Conservation (phyloP, 306 rosid species). For the Senna siamea region DNA sequence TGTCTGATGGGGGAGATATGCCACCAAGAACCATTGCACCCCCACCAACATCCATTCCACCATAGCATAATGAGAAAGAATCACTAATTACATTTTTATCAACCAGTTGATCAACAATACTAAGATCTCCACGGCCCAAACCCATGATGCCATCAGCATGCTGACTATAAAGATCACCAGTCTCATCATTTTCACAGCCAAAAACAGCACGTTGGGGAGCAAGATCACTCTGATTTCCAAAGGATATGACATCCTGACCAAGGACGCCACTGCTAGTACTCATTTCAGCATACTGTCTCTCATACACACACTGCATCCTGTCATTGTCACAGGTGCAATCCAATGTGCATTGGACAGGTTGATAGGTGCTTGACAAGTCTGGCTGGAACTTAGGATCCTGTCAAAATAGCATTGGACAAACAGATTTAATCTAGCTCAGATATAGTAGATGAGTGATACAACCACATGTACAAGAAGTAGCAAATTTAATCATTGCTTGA, state of each 20-base stretch:
- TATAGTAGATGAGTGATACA: neutral
- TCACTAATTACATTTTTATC: constrained; percentile 74
- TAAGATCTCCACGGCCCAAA: constrained; percentile 86
- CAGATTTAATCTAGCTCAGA: constrained; percentile 34
- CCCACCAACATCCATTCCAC: constrained; percentile 98
- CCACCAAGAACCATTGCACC: constrained; percentile 99
- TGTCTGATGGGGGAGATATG: constrained; percentile 75
- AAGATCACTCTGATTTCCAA: constrained; percentile 85
- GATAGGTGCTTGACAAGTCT: constrained; percentile 74
- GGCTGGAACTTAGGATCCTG: constrained; percentile 95
- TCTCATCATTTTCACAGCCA: constrained; percentile 88
- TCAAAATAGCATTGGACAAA: constrained; percentile 34
- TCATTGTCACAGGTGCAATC: constrained; percentile 82
- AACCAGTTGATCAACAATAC: constrained; percentile 91
- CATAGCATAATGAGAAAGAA: constrained; percentile 95
- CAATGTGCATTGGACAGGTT: constrained; percentile 70
- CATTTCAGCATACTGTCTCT: constrained; percentile 98
- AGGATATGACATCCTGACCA: constrained; percentile 84
- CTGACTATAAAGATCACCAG: constrained; percentile 92
- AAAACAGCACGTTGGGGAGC: constrained; percentile 82
- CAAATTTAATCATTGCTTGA: constrained; percentile 17
- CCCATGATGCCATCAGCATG: constrained; percentile 99
- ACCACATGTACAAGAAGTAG: constrained; percentile 8
- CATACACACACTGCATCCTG: constrained; percentile 70
- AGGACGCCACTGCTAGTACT: constrained; percentile 92